A percentile compares a stretch with the other conserved stretches of the same genome.
Conservation (phyloP, 2,329 filamentous ascomycete species). For the Colletotrichum navitas region DNA sequence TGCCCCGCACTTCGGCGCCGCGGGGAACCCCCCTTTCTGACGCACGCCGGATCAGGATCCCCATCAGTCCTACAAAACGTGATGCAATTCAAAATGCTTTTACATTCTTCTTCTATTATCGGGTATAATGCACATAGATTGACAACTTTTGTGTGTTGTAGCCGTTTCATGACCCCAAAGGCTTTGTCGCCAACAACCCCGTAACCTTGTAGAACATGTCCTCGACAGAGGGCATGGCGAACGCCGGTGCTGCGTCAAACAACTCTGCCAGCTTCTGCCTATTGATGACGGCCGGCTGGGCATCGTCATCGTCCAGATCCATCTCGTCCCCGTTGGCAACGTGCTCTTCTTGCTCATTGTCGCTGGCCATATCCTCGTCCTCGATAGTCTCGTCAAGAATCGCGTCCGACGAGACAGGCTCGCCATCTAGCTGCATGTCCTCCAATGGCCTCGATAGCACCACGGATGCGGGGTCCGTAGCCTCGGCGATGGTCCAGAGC, state of each 20-base stretch:
- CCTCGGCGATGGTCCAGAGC: slow-evolving; percentile 73
- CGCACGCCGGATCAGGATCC: neutral
- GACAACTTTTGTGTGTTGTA: slow-evolving; percentile 25
- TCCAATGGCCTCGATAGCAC: slow-evolving; percentile 67
- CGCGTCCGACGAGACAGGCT: slow-evolving; percentile 45
- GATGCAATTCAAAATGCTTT: slow-evolving; percentile 1
- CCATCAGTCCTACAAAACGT: neutral
- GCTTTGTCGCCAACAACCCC: slow-evolving; percentile 71
- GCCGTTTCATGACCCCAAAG: slow-evolving; percentile 50
- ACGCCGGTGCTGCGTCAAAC: slow-evolving; percentile 77
- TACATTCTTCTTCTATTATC: slow-evolving; percentile 38
- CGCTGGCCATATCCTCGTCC: slow-evolving; percentile 58
- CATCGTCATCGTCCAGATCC: slow-evolving; percentile 62
- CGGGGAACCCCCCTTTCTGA: slow-evolving; percentile 3
- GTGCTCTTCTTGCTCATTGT: slow-evolving; percentile 56
- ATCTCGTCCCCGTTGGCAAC: slow-evolving; percentile 58
- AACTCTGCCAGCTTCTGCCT: slow-evolving; percentile 77
- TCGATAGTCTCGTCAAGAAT: slow-evolving; percentile 48
- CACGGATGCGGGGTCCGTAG: slow-evolving; percentile 66
- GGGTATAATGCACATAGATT: slow-evolving; percentile 41
- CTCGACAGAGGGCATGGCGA: slow-evolving; percentile 77
- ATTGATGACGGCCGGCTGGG: slow-evolving; percentile 71
- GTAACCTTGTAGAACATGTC: slow-evolving; percentile 83
- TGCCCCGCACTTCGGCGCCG: slow-evolving; percentile 35
- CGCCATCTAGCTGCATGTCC: slow-evolving; percentile 61